A percentile compares a stretch with the other conserved stretches of the same genome.
Conservation (phyloP, 495 filamentous ascomycete genomes). For the Neurospora intermedia region DNA sequence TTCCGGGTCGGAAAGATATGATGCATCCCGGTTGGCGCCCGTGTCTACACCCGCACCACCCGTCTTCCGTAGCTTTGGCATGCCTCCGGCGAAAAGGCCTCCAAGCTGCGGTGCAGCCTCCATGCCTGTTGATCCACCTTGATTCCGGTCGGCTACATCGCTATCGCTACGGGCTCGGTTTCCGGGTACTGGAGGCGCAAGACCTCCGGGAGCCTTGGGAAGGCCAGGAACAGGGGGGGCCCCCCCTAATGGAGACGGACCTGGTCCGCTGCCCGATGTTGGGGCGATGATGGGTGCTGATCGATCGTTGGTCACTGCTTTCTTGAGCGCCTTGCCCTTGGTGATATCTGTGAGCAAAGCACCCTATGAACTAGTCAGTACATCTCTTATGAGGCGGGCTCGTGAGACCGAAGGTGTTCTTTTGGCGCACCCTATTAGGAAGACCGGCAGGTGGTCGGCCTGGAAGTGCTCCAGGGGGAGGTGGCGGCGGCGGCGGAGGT, state of each 20-base stretch:
- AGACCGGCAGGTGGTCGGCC: constrained; percentile 8
- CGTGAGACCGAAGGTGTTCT: not conserved
- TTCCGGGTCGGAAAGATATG: constrained; percentile 75
- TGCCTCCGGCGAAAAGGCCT: constrained; percentile 86
- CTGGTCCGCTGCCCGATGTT: constrained; percentile 39
- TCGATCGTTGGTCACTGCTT: constrained; percentile 87
- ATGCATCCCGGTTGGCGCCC: constrained; percentile 64
- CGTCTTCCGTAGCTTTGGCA: constrained; percentile 86
- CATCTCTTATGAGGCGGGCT: not conserved
- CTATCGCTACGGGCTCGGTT: constrained; percentile 74
- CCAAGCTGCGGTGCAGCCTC: constrained; percentile 69
- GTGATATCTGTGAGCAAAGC: constrained; percentile 82
- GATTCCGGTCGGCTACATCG: constrained; percentile 46
- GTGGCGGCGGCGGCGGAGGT: constrained; percentile 15
- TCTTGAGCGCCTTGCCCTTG: constrained; percentile 74
- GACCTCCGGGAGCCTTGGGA: constrained; percentile 46
- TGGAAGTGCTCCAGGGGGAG: constrained; percentile 12
- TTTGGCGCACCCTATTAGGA: constrained; percentile 5
- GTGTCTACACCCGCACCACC: constrained; percentile 82
- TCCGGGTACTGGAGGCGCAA: constrained; percentile 66
- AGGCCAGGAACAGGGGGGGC: constrained; percentile 75
- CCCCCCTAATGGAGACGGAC: constrained; percentile 43
- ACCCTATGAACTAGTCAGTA: constrained; percentile 48
- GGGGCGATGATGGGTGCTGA: constrained; percentile 66
- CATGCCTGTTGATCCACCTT: constrained; percentile 22